A percentile compares a stretch with the other conserved stretches of the same genome.
Evolutionary conservation across 768 basidiomycete genomes (phyloP).

Genomic region (Tylopilus plumbeoviolaceoides): DNA sequence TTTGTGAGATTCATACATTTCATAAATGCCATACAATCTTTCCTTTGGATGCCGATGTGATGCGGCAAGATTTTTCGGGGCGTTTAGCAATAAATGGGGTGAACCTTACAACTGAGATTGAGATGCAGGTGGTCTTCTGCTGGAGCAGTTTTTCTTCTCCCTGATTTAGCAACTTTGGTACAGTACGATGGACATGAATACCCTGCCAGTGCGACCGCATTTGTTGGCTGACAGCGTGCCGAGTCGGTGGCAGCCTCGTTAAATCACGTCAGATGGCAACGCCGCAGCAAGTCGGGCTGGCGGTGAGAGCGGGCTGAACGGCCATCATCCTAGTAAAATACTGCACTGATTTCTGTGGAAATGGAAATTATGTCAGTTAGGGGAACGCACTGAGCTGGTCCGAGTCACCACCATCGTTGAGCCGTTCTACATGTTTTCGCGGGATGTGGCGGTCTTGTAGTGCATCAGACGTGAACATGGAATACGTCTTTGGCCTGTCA

Average conservation of each 20-base stretch:
- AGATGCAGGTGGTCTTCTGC: neutral
- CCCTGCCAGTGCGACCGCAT: neutral
- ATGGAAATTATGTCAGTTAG: neutral
- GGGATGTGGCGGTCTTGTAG: too few relatives aligned
- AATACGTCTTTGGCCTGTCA: too few relatives aligned
- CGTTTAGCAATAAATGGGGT: neutral
- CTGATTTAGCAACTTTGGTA: constrained; percentile 3
- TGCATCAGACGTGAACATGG: too few relatives aligned
- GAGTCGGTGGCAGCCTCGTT: neutral
- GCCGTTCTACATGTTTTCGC: too few relatives aligned
- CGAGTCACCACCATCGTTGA: too few relatives aligned
- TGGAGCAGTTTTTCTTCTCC: neutral
- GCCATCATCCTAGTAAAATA: neutral
- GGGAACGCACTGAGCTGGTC: too few relatives aligned
- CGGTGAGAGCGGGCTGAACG: neutral
- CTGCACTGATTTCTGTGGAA: neutral
- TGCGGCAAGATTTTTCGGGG: neutral
- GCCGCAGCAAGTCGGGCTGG: neutral
- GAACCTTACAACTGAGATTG: neutral
- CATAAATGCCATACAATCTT: neutral
- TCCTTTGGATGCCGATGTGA: neutral
- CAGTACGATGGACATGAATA: neutral
- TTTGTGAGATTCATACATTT: neutral
- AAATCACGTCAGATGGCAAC: neutral
- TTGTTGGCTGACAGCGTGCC: neutral